Conservation (phyloP, 768 basidiomycete species). For the Amanita inopinata region DNA sequence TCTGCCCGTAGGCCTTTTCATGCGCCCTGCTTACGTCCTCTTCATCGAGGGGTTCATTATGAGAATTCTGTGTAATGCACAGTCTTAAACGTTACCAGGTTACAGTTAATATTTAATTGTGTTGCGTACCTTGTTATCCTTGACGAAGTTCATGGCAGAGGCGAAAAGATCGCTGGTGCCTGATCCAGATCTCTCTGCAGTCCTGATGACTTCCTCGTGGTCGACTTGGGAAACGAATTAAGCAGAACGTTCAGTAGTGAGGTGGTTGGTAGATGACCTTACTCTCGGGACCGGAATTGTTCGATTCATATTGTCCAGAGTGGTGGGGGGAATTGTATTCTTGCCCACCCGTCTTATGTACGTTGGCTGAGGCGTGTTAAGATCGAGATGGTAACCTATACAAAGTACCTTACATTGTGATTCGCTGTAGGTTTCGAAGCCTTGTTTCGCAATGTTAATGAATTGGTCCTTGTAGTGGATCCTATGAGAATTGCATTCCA, state of each 20-base stretch:
- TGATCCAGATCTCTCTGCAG: conserved; percentile 45
- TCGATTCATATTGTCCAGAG: conserved; percentile 18
- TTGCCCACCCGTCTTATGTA: conserved; percentile 50
- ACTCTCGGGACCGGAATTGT: conserved; percentile 21
- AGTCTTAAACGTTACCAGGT: background rate
- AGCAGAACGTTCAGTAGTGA: background rate
- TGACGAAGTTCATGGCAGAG: conserved; percentile 42
- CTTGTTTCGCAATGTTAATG: conserved; percentile 63
- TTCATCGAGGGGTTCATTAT: conserved; percentile 57
- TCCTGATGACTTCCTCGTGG: conserved; percentile 48
- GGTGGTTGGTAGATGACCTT: conserved; percentile 11
- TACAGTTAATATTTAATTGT: background rate
- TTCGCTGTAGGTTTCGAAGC: conserved; percentile 41
- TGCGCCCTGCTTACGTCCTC: conserved; percentile 52
- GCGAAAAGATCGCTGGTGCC: conserved; percentile 50
- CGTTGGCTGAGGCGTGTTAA: conserved; percentile 26
- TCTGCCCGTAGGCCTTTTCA: conserved; percentile 47
- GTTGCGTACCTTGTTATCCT: conserved; percentile 36
- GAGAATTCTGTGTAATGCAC: conserved; percentile 29
- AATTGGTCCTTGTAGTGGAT: conserved; percentile 43
- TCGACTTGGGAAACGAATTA: conserved; percentile 35
- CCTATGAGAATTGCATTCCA: background rate
- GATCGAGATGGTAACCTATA: conserved; percentile 11
- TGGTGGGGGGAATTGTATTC: conserved; percentile 55
- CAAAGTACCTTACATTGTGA: conserved; percentile 31